Percentiles rank a stretch among this genome's conserved stretches.
Conservation (phyloP, 2,329 filamentous ascomycete genomes). For the Podosphaera xanthii region DNA sequence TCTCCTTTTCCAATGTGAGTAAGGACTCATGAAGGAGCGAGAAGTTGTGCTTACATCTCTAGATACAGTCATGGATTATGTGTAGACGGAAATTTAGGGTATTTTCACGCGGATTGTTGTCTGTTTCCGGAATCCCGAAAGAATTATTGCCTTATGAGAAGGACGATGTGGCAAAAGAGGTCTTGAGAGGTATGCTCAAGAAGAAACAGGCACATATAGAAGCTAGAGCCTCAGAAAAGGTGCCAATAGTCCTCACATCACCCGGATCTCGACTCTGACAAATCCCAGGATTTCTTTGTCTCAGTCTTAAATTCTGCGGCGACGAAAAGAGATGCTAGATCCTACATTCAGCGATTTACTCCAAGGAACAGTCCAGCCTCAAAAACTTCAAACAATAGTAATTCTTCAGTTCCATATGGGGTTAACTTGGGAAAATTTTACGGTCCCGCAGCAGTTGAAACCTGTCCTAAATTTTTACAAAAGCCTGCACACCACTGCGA, state of each 20-base stretch:
- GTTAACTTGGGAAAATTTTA: conserved; percentile 41
- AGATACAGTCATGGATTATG: conserved; percentile 13
- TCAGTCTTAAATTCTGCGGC: conserved; percentile 73
- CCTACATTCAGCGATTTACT: conserved; percentile 70
- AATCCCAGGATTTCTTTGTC: conserved; percentile 57
- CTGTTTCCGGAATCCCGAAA: conserved; percentile 5
- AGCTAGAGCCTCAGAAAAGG: conserved; percentile 25
- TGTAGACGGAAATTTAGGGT: conserved; percentile 3
- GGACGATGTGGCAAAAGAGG: conserved; percentile 12
- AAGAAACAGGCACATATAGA: conserved; percentile 22
- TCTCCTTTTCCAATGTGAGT: not conserved
- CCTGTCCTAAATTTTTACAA: conserved; percentile 36
- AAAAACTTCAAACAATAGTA: not conserved
- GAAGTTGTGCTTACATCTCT: conserved; percentile 1
- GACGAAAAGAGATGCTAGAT: conserved; percentile 78
- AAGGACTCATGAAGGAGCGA: not conserved
- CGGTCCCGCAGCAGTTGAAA: conserved; percentile 31
- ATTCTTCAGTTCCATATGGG: conserved; percentile 14
- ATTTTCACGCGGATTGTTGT: conserved; percentile 1
- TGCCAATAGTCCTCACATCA: conserved; percentile 12
- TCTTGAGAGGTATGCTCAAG: conserved; percentile 11
- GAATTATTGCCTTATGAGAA: conserved; percentile 8
- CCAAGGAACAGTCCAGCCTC: conserved; percentile 7
- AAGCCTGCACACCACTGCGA: conserved; percentile 17
- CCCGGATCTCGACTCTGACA: conserved; percentile 2